Evolutionary conservation across 805 yeast species (phyloP).

Genomic region (Candida oleophila): DNA sequence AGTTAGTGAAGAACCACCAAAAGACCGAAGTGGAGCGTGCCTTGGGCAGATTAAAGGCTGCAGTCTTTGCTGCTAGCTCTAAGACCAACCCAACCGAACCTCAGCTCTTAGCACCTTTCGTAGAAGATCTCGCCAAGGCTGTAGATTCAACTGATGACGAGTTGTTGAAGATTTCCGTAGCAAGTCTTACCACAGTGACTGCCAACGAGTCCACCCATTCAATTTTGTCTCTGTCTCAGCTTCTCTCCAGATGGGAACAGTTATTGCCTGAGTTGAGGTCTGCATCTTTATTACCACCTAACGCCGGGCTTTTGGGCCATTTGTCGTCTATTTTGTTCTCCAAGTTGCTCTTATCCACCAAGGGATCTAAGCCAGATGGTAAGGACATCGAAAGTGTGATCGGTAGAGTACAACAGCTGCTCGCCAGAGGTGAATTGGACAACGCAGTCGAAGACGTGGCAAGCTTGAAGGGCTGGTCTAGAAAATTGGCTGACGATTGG

Average conservation of each 20-base stretch:
- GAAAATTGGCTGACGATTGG: constrained; percentile 91
- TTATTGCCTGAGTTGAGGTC: constrained; percentile 84
- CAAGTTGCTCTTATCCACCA: constrained; percentile 69
- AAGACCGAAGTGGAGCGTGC: constrained; percentile 32
- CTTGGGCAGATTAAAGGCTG: constrained; percentile 30
- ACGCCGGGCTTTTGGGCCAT: constrained; percentile 94
- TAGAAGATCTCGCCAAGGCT: constrained; percentile 30
- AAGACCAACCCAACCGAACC: constrained; percentile 19
- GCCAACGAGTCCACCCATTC: constrained; percentile 43
- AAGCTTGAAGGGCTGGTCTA: constrained; percentile 87
- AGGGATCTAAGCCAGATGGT: constrained; percentile 72
- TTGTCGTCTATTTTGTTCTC: constrained; percentile 77
- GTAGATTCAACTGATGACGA: constrained; percentile 29
- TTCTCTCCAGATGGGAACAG: constrained; percentile 75
- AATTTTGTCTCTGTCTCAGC: constrained; percentile 73
- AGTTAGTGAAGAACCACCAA: constrained; percentile 31
- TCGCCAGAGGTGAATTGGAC: constrained; percentile 74
- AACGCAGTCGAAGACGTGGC: constrained; percentile 92
- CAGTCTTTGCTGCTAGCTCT: constrained; percentile 19
- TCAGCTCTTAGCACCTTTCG: constrained; percentile 32
- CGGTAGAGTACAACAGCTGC: constrained; percentile 77
- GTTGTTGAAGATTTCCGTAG: constrained; percentile 29
- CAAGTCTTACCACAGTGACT: constrained; percentile 35
- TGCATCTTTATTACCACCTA: constrained; percentile 87
- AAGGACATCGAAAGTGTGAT: constrained; percentile 86